These are phyloP conservation scores for Hanseniaspora thailandica DNA, from an alignment of 805 yeast genomes.

Conservation along the genomic window DNA sequence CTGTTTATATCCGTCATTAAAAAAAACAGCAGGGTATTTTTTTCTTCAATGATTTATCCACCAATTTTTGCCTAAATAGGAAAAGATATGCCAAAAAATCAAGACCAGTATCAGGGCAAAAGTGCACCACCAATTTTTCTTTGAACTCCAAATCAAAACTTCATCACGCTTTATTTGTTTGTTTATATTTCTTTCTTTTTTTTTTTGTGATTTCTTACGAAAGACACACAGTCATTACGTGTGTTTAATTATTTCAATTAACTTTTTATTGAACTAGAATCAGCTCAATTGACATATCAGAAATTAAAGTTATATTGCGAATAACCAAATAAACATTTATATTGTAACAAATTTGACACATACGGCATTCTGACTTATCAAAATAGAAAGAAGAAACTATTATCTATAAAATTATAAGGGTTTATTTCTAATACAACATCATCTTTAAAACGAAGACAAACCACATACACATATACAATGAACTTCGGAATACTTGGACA, in stretches of 20 bases:
- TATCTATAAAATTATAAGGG: background rate
- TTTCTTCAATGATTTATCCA: background rate
- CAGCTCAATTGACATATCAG: no score
- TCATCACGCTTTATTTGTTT: background rate
- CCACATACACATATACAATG: constrained; percentile 4
- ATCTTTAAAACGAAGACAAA: background rate
- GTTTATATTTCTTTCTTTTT: background rate
- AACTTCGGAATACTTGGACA: constrained; percentile 12
- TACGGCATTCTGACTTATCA: no score
- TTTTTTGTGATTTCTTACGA: background rate
- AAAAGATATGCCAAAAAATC: background rate
- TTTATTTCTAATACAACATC: background rate
- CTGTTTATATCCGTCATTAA: no score
- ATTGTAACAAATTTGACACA: no score
- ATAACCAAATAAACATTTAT: background rate
- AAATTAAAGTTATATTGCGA: background rate
- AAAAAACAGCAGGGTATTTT: no score
- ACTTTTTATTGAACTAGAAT: no score
- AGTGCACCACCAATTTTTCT: background rate
- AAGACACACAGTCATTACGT: background rate
- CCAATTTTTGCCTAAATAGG: background rate
- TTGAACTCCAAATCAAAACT: background rate
- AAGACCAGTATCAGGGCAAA: background rate
- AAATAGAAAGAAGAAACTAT: no score
- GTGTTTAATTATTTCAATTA: background rate